phyloP scores from a whole-genome alignment of 306 rosid genomes.

The Vicia faba region DNA sequence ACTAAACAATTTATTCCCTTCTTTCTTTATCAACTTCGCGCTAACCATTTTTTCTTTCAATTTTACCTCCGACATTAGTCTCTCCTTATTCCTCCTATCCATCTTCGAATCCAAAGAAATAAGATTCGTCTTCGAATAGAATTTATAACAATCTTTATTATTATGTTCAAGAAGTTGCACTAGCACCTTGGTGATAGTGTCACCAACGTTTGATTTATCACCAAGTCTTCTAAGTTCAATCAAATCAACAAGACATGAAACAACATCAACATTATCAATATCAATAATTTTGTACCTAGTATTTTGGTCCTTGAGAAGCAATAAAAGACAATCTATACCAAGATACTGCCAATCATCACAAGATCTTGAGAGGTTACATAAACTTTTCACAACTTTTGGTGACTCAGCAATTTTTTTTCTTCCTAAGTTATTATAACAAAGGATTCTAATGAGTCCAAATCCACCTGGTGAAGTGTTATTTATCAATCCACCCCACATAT shows the following conservation, averaged over 20 bases:
- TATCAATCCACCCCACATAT: slow-evolving; percentile 82
- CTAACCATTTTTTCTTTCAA: slow-evolving; percentile 48
- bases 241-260: slow-evolving; percentile 57
- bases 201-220: slow-evolving; percentile 58
- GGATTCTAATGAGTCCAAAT: slow-evolving; percentile 66
- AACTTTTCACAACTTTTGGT: slow-evolving; percentile 44
- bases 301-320: slow-evolving; percentile 66
- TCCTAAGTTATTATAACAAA: slow-evolving; percentile 62
- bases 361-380: slow-evolving; percentile 73
- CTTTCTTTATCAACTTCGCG: slow-evolving; percentile 46
- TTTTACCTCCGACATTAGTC: slow-evolving; percentile 34
- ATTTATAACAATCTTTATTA: neutral
- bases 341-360: slow-evolving; percentile 89
- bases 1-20: slow-evolving; percentile 56
- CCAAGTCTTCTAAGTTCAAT: slow-evolving; percentile 60
- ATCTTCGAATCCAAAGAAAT: slow-evolving; percentile 40
- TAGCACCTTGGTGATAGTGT: slow-evolving; percentile 47
- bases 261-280: slow-evolving; percentile 32
- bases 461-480: slow-evolving; percentile 72
- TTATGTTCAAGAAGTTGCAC: neutral
- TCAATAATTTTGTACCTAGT: slow-evolving; percentile 64
- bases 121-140: neutral
- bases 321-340: slow-evolving; percentile 75
- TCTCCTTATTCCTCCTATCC: slow-evolving; percentile 46
- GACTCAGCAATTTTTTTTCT: slow-evolving; percentile 54